Conservation (phyloP, 257 asterid species). For the Solanum etuberosum region DNA sequence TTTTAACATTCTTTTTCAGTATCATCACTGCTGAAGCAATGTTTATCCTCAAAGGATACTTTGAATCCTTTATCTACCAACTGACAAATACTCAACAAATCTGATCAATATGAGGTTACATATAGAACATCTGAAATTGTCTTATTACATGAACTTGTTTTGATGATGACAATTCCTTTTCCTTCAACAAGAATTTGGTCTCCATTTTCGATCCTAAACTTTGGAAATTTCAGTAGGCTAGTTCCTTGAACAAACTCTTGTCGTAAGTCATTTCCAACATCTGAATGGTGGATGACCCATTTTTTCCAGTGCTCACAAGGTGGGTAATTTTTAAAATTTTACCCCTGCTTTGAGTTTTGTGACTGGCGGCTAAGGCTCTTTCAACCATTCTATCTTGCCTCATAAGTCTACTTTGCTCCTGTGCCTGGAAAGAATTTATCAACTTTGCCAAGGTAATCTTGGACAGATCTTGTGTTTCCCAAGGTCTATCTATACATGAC, state of each 20-base stretch:
- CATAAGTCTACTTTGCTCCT: neutral
- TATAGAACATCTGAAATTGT: neutral
- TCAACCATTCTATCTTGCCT: neutral
- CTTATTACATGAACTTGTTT: neutral
- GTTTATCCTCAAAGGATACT: neutral
- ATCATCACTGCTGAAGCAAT: neutral
- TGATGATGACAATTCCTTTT: neutral
- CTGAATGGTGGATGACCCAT: neutral
- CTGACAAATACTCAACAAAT: neutral
- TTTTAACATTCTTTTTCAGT: neutral
- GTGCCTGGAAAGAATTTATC: neutral
- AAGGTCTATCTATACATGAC: neutral
- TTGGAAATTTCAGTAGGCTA: neutral
- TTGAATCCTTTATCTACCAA: neutral
- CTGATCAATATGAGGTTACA: neutral
- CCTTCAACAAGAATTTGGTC: neutral
- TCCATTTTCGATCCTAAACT: neutral
- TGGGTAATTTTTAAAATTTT: neutral
- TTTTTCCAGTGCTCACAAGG: neutral
- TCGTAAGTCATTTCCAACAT: neutral
- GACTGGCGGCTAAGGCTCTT: neutral
- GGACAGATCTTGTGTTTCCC: neutral
- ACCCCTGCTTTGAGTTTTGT: neutral
- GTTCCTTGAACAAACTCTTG: neutral
- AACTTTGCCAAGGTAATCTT: neutral